Evolutionary conservation across 257 asterid species (phyloP), one percentile per base, ranked within the genome.

Genomic region (Petrea volubilis): DNA sequence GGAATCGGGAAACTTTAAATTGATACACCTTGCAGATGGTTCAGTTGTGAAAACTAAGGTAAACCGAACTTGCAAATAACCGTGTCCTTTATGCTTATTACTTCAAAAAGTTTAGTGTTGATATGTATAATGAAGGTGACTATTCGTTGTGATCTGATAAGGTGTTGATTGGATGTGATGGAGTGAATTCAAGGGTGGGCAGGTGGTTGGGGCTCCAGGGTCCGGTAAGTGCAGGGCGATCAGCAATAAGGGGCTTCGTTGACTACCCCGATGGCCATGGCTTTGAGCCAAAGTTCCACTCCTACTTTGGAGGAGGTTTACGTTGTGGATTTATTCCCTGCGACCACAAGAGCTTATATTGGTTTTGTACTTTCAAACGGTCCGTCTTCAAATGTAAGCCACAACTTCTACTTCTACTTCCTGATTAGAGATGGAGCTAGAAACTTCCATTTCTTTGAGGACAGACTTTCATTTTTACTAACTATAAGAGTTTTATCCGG

Each of bases 141-240:
- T 51, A 5, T 12, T 53, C 23, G 9, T 47, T 47, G 4, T 44
- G 33, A 21, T 23, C 5, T 20, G 10, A 12, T 13, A 27, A 50
- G 96, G 95, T 80, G 60, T 74, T 86, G 81, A 77, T 90, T 41
- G 96, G 96, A 7, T 86, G 93, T 14, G 96, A 90, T 55, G 96
- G 96, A 63, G 86, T 86, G 41, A 83, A 90, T 68, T 90, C 95
- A 0, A 31, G 50, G 36, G 95, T 90, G 73, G 90, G 91, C 6
- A 83, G 74, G 12, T 88, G 85, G 88, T 69, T 89, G 75, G 89
- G 93, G 12, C 91, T 89, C 31, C 81, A 73, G 59, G 66, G 69
- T 25, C 88, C 91, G 3, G 74, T 84, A 5, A 55, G 65, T 25
- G 46, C 79, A 0, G 84, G 86, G 18, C 73, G 93, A 49, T 81